Evolutionary conservation across 352 stramenopile genomes (phyloP), one percentile per base, ranked within the genome.

Genomic region (Globisporangium heterothallicum): DNA sequence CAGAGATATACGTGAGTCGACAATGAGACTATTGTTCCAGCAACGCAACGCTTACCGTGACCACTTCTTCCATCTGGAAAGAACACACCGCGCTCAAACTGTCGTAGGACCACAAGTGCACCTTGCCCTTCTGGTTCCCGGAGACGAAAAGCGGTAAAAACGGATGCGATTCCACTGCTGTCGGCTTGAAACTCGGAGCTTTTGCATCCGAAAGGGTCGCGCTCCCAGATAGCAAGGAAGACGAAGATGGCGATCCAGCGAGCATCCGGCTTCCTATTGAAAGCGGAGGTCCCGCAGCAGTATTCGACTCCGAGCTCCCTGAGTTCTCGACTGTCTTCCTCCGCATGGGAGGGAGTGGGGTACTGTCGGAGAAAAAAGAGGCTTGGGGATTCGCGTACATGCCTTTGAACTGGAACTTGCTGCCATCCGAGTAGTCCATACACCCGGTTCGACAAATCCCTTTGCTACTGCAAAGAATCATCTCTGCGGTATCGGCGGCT

Each of bases 91-190:
- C 54, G 58, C 76, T 92, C 19, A 92, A 59, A 29, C 78, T 87
- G 48, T 94, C 84, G 56, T 82, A 94, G 0, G 82, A 88, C 84
- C 82, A 94, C 45, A 94, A 36, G 52, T 93, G 82, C 24, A 93
- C 67, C 44, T 74, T 74, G 1, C 84, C 84, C 49, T 92, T 92
- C 41, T 86, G 74, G 43, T 80, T 91, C 34, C 84, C 84, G 1
- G 82, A 91, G 32, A 84, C 78, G 44, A 93, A 94, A 8, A 92
- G 57, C 16, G 84, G 77, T 9, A 94, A 54, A 40, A 81, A 87
- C 7, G 84, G 84, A 49, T 94, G 84, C 1, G 80, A 85, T 42
- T 79, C 62, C 18, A 94, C 58, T 1, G 76, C 72, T 6, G 76
- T 88, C 8, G 84, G 84, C 35, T 91, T 92, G 52, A 91, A 92